A percentile compares a stretch with the other conserved stretches of the same genome.
These are phyloP conservation scores for Penicillium concentricum DNA, from an alignment of 2,329 filamentous ascomycete species.

Conservation along the genomic window DNA sequence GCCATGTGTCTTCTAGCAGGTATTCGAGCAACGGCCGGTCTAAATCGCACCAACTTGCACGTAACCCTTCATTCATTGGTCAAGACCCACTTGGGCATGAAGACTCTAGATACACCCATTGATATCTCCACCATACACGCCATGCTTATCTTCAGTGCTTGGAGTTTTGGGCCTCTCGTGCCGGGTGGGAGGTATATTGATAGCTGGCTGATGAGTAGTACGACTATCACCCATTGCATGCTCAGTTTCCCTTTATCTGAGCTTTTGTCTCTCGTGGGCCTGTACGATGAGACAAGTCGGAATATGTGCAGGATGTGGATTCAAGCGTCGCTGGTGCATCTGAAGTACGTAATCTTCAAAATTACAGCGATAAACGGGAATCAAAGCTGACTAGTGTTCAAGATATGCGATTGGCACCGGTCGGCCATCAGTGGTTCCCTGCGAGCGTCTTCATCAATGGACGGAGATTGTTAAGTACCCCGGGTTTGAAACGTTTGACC, in stretches of 20 bases:
- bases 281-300: constrained; percentile 4
- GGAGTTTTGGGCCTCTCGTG: constrained; percentile 8
- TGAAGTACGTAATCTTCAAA: background rate
- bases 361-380: background rate
- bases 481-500: constrained; percentile 5
- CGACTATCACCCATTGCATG: constrained; percentile 9
- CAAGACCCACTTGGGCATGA: constrained; percentile 7
- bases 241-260: constrained; percentile 6
- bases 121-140: constrained; percentile 8
- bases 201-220: constrained; percentile 12
- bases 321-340: constrained; percentile 7
- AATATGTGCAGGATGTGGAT: constrained; percentile 12
- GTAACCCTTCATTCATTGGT: constrained; percentile 8
- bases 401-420: constrained; percentile 10
- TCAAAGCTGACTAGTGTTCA: background rate
- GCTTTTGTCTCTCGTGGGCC: background rate
- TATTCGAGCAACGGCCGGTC: constrained; percentile 5
- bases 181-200: constrained; percentile 9
- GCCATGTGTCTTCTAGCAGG: constrained; percentile 8
- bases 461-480: constrained; percentile 6
- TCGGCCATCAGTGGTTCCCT: constrained; percentile 6
- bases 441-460: constrained; percentile 5
- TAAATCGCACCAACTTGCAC: constrained; percentile 6
- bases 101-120: constrained; percentile 5
- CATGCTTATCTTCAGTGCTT: constrained; percentile 8